A percentile compares a stretch with the other conserved stretches of the same genome.
phyloP scores from a whole-genome alignment of 2,329 filamentous ascomycete genomes.

The Venturia carpophila region DNA sequence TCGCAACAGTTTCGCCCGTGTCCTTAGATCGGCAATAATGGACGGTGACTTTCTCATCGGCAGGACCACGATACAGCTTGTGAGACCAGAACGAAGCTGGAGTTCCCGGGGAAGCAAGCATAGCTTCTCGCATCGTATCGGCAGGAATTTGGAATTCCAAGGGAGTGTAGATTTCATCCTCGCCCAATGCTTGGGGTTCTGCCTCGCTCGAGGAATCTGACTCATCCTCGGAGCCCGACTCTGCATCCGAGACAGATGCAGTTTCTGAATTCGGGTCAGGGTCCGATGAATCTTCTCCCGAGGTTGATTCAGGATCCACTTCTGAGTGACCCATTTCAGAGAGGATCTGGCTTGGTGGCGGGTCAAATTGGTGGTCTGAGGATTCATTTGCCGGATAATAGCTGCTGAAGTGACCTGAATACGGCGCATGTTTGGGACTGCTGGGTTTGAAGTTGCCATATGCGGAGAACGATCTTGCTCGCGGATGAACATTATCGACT shows the following conservation, averaged over 20 bases:
- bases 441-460: not conserved
- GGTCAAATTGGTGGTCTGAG: not conserved
- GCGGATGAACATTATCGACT: not conserved
- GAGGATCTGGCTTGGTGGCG: not conserved
- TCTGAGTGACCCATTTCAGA: not conserved
- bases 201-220: not conserved
- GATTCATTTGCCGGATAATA: not conserved
- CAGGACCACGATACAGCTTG: constrained; percentile 53
- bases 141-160: constrained; percentile 18
- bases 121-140: constrained; percentile 8
- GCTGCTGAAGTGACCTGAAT: not conserved
- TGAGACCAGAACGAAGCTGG: constrained; percentile 54
- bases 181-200: not conserved
- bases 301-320: not conserved
- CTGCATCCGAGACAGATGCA: not conserved
- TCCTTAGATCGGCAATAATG: constrained; percentile 68
- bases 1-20: constrained; percentile 57
- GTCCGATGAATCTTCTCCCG: not conserved
- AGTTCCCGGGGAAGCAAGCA: constrained; percentile 4
- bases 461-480: not conserved
- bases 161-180: not conserved
- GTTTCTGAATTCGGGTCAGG: not conserved
- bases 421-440: not conserved
- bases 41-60: constrained; percentile 52
- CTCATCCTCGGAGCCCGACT: not conserved